Conservation (phyloP, 108 stramenopile species). For the Cyclostephanos invisitatus region DNA sequence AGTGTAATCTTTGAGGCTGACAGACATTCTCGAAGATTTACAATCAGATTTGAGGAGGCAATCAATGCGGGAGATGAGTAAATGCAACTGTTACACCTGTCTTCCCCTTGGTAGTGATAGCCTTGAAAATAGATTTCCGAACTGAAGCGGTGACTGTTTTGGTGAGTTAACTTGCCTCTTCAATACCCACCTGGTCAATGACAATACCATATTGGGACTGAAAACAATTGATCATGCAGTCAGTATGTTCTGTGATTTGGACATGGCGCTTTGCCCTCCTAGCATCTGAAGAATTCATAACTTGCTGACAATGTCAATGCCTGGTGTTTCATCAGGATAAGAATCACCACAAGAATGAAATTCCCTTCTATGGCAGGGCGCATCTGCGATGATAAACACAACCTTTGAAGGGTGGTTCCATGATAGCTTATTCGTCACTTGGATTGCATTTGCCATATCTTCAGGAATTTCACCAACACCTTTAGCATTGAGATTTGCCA, state of each 20-base stretch:
- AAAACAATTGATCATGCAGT: conserved; percentile 36
- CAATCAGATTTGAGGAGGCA: conserved; percentile 14
- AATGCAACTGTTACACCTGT: conserved; percentile 26
- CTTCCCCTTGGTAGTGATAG: conserved; percentile 25
- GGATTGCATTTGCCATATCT: conserved; percentile 48
- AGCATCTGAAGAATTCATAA: conserved; percentile 21
- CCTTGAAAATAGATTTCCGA: conserved; percentile 44
- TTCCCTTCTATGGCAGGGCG: conserved; percentile 41
- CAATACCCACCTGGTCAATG: conserved; percentile 30
- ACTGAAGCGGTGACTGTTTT: conserved; percentile 34
- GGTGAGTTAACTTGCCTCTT: conserved; percentile 39
- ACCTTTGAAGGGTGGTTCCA: conserved; percentile 43
- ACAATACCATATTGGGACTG: conserved; percentile 7
- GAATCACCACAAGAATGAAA: conserved; percentile 29
- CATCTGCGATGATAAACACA: conserved; percentile 42
- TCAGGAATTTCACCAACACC: conserved; percentile 39
- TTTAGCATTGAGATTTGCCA: conserved; percentile 11
- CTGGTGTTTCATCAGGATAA: conserved; percentile 35
- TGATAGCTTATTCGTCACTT: conserved; percentile 22
- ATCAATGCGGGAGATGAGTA: conserved; percentile 24
- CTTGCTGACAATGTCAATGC: conserved; percentile 25
- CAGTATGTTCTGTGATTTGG: conserved; percentile 26
- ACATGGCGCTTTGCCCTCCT: conserved; percentile 27
- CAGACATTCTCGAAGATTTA: conserved; percentile 5
- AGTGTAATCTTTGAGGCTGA: conserved; percentile 21